Evolutionary conservation across 352 stramenopile species (phyloP), one percentile per base, ranked within the genome.

Genomic region (Pythium rishiriense): DNA sequence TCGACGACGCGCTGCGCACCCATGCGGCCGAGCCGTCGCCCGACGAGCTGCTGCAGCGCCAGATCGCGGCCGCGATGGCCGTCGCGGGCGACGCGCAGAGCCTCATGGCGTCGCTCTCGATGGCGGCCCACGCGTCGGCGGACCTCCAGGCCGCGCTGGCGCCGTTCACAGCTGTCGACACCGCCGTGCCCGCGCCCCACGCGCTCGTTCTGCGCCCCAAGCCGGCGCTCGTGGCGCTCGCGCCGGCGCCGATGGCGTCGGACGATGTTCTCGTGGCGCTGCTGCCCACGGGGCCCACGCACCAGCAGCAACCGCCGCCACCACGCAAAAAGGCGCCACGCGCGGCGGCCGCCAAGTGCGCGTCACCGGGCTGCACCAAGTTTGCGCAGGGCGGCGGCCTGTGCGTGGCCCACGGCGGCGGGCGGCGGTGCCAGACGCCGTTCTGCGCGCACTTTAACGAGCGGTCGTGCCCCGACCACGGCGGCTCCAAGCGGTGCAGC

Each of bases 381-480:
- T 81, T 83, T 47, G 75, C 76, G 1, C 85, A 92, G 58, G 81
- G 70, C 11, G 81, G 83, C 58, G 81, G 82, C 0, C 64, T 90
- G 5, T 93, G 83, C 37, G 80, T 93, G 51, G 62, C 62, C 24
- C 83, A 93, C 59, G 83, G 83, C 9, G 83, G 81, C 5, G 83
- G 83, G 25, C 83, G 88, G 55, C 79, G 79, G 54, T 94, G 85
- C 59, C 79, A 90, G 53, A 87, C 79, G 28, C 75, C 81, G 8
- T 88, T 86, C 43, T 94, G 85, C 43, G 72, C 77, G 24, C 86
- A 83, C 52, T 90, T 79, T 55, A 87, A 88, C 51, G 56, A 85
- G 42, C 83, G 85, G 28, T 89, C 81, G 48, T 94, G 85, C 62
- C 80, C 83, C 22, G 79, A 90, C 24, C 83, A 94, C 49, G 85